Evolutionary conservation across 805 yeast species (phyloP).

Genomic region (Yarrowia yakushimensis): DNA sequence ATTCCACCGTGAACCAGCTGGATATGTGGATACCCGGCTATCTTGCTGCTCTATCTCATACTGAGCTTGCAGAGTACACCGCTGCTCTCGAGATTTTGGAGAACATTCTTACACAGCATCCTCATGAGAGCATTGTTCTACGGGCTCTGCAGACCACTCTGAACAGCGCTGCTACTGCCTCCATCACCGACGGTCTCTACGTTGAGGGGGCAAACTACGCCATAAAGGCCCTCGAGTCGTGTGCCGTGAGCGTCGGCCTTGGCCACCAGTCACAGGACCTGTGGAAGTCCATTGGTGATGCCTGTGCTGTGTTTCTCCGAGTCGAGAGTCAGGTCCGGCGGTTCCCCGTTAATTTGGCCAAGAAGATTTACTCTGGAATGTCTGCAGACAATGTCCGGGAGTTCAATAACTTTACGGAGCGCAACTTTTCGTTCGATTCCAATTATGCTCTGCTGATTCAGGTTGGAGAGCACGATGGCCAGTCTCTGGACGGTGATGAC

Average conservation of each 20-base stretch:
- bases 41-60: slow-evolving; percentile 61
- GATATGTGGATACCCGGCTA: slow-evolving; percentile 61
- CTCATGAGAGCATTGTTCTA: slow-evolving; percentile 50
- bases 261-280: slow-evolving; percentile 45
- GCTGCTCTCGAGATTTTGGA: slow-evolving; percentile 52
- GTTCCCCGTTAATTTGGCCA: slow-evolving; percentile 47
- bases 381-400: slow-evolving; percentile 6
- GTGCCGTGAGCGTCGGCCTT: slow-evolving; percentile 41
- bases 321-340: slow-evolving; percentile 52
- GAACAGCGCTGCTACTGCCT: slow-evolving; percentile 51
- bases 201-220: slow-evolving; percentile 59
- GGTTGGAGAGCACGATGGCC: not conserved
- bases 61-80: slow-evolving; percentile 62
- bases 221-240: slow-evolving; percentile 45
- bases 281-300: slow-evolving; percentile 65
- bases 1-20: not conserved
- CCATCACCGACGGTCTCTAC: slow-evolving; percentile 57
- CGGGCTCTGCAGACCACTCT: slow-evolving; percentile 56
- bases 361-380: slow-evolving; percentile 29
- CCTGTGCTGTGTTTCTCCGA: slow-evolving; percentile 50
- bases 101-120: slow-evolving; percentile 43
- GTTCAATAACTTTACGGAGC: slow-evolving; percentile 6
- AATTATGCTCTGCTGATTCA: slow-evolving; percentile 3
- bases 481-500: not conserved
- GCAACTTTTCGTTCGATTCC: slow-evolving; percentile 20